These are phyloP conservation scores for Pestalotiopsis sp. DNA, from an alignment of 2,329 filamentous ascomycete species.

Conservation along the genomic window DNA sequence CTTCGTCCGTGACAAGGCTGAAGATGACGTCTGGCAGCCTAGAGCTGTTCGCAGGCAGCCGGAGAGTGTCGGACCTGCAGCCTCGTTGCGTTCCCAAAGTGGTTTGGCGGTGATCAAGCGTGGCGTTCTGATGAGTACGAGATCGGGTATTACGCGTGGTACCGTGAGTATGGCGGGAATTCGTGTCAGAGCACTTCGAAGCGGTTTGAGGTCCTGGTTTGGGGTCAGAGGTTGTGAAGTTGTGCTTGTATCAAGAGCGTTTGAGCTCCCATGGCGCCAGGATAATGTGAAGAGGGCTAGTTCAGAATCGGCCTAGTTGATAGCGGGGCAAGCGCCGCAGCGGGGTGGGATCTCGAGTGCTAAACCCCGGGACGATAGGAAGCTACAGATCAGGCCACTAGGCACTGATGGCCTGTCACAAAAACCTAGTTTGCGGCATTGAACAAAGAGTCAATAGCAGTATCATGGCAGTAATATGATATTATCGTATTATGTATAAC, in stretches of 20 bases:
- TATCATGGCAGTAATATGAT: too few relatives aligned
- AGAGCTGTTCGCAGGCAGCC: slow-evolving; percentile 8
- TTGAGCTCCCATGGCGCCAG: slow-evolving; percentile 24
- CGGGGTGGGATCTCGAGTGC: neutral
- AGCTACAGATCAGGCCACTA: neutral
- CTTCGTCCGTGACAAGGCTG: neutral
- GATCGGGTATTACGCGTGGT: neutral
- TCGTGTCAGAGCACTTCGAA: slow-evolving; percentile 12
- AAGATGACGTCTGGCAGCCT: slow-evolving; percentile 17
- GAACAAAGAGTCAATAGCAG: too few relatives aligned
- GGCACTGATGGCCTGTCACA: neutral
- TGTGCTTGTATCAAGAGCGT: slow-evolving; percentile 27
- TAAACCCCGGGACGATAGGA: neutral
- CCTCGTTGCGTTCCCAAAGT: slow-evolving; percentile 6
- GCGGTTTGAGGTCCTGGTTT: slow-evolving; percentile 15
- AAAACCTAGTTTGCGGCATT: neutral
- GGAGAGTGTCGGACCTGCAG: slow-evolving; percentile 4
- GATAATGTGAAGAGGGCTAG: slow-evolving; percentile 6
- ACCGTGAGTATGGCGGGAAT: neutral
- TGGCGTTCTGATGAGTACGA: neutral
- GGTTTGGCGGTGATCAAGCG: neutral
- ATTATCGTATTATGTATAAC: too few relatives aligned
- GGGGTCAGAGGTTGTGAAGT: slow-evolving; percentile 13
- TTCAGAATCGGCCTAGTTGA: neutral
- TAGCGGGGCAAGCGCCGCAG: slow-evolving; percentile 4